phyloP scores from a whole-genome alignment of 2,329 filamentous ascomycete species.

The Dendryphion nanum region DNA sequence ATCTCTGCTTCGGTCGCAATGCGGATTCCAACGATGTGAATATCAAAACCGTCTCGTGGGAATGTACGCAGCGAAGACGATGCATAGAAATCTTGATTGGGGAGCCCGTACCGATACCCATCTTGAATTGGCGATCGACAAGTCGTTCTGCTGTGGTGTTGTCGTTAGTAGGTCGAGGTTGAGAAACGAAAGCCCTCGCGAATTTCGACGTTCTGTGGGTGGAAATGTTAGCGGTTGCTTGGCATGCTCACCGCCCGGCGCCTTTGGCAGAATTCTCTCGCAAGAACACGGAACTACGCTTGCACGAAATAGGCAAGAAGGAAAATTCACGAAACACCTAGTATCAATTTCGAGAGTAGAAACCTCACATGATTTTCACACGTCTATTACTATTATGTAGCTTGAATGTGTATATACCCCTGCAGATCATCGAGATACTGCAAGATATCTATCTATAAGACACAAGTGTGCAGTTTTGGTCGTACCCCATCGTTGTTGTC shows the following conservation, averaged over 20 bases:
- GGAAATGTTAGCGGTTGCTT: background rate
- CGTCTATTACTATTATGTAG: slow-evolving; percentile 36
- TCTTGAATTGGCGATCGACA: slow-evolving; percentile 14
- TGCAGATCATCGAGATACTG: slow-evolving; percentile 18
- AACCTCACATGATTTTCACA: slow-evolving; percentile 3
- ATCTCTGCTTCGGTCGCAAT: too few species aligned
- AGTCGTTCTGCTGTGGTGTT: too few species aligned
- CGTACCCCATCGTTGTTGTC: slow-evolving; percentile 28
- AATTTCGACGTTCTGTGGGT: slow-evolving; percentile 1
- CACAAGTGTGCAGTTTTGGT: slow-evolving; percentile 23
- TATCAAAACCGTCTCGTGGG: too few species aligned
- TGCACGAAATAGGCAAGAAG: too few species aligned
- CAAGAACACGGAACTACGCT: too few species aligned
- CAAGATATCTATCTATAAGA: slow-evolving; percentile 29
- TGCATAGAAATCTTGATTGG: too few species aligned
- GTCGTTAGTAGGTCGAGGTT: too few species aligned
- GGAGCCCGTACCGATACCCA: too few species aligned
- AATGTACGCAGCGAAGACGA: too few species aligned
- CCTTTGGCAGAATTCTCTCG: slow-evolving; percentile 18
- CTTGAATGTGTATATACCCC: slow-evolving; percentile 19
- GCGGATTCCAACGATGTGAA: too few species aligned
- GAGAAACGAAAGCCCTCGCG: background rate
- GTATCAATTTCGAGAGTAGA: background rate
- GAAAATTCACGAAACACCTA: too few species aligned
- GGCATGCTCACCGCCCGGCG: slow-evolving; percentile 7